A percentile compares a stretch with the other conserved stretches of the same genome.
These are phyloP conservation scores for Mycosphaerella sp. DNA, from an alignment of 2,329 filamentous ascomycete species.

Conservation along the genomic window DNA sequence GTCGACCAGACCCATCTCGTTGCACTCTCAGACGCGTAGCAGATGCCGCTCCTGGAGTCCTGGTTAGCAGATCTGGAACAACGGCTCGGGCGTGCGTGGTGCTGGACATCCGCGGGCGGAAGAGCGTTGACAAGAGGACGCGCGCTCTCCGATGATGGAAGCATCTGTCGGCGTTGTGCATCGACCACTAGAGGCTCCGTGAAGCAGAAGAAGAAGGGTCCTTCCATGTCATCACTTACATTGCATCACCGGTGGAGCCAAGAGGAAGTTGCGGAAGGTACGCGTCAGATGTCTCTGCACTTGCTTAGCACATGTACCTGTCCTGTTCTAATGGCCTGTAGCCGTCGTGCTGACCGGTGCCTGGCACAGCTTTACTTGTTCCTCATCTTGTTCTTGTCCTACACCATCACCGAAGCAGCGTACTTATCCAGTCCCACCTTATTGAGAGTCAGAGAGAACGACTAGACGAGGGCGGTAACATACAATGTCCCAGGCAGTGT, in stretches of 20 bases:
- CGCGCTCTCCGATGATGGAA: constrained; percentile 4
- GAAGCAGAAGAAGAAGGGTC: neutral
- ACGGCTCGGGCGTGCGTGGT: no score
- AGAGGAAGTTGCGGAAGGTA: neutral
- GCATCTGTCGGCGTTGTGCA: neutral
- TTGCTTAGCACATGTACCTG: no score
- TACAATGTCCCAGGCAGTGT: constrained; percentile 15
- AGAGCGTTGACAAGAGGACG: neutral
- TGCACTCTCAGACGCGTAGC: neutral
- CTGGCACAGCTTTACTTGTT: no score
- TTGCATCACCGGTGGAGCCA: neutral
- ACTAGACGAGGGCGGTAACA: neutral
- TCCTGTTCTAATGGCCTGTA: no score
- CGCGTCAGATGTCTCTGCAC: no score
- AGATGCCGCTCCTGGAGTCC: neutral
- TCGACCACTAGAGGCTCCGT: neutral
- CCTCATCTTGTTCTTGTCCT: no score
- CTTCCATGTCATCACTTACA: neutral
- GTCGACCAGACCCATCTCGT: constrained; percentile 56
- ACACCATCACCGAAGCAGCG: no score
- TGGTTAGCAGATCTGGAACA: no score
- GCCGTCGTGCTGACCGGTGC: no score
- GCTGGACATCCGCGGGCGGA: neutral
- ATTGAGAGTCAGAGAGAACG: neutral
- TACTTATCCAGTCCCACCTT: neutral